Evolutionary conservation across 2,329 filamentous ascomycete species (phyloP).

Genomic region (Ceratocystis colombiana): DNA sequence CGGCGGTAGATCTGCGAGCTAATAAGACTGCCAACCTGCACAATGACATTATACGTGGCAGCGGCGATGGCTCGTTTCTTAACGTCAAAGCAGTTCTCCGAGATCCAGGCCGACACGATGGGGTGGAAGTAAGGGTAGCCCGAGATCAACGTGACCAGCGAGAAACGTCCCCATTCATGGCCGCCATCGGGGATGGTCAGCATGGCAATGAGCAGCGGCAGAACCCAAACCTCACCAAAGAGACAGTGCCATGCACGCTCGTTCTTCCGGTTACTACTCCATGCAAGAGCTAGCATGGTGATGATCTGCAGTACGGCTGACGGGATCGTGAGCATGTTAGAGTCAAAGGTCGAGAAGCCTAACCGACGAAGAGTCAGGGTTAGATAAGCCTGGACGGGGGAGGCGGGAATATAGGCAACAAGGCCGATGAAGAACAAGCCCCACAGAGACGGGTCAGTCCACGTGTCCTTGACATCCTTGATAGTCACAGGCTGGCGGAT

Average conservation of each 20-base stretch:
- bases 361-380: constrained; percentile 29
- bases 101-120: constrained; percentile 42
- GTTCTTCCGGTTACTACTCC: constrained; percentile 31
- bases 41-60: constrained; percentile 39
- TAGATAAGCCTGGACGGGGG: constrained; percentile 29
- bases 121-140: constrained; percentile 36
- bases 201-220: constrained; percentile 32
- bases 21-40: constrained; percentile 40
- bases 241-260: constrained; percentile 31
- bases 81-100: constrained; percentile 51
- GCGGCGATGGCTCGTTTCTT: constrained; percentile 52
- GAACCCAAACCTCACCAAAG: constrained; percentile 32
- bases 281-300: constrained; percentile 29
- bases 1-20: constrained; percentile 40
- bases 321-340: constrained; percentile 48
- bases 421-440: constrained; percentile 38
- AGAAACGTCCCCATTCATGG: constrained; percentile 31
- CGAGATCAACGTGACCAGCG: constrained; percentile 31
- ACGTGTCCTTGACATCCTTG: constrained; percentile 37
- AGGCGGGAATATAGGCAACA: constrained; percentile 28
- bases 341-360: constrained; percentile 38
- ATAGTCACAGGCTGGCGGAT: constrained; percentile 44
- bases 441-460: constrained; percentile 48
- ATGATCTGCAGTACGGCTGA: constrained; percentile 25
- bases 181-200: constrained; percentile 30